Evolutionary conservation across 2,329 filamentous ascomycete genomes (phyloP), one percentile per base, ranked within the genome.

Genomic region (Nigrospora osmanthi): DNA sequence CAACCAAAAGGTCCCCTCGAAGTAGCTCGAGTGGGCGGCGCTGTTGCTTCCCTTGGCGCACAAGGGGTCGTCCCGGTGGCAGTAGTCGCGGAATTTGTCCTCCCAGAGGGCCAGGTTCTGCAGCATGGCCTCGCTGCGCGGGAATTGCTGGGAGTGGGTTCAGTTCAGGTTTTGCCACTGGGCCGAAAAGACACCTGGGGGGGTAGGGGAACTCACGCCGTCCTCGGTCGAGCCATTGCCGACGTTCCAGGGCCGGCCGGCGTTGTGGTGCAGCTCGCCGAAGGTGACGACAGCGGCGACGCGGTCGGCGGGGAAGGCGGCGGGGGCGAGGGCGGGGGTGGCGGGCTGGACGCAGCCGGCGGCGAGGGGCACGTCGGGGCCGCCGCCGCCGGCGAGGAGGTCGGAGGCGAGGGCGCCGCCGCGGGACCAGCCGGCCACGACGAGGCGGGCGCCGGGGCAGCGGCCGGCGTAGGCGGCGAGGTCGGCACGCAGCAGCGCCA

Each of bases 181-280:
- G 23, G 11, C 23, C 15, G 13, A n/a, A 19, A 23, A 34, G 39
- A 13, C 13, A n/a, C n/a, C n/a, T n/a, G n/a, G n/a, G n/a, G n/a
- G n/a, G n/a, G n/a, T n/a, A 7, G 23, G 23, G 23, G 7, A 10
- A 42, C 32, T 19, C 9, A 42, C 40, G 14, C 40, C 40, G 32
- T 42, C 14, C 16, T 31, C 40, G 11, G 40, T 32, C 11, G 40
- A 42, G 12, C 40, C 40, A 13, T 35, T 42, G 12, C 40, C 40
- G 7, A 42, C 33, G 14, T 42, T 42, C 40, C 40, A 42, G 7
- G 33, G 16, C 40, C 15, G 17, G 19, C 12, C 40, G 12, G 32
- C 32, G 14, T 42, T 42, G 14, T 42, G 40, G 40, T 42, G 40
- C 32, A 42, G 40, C 40, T 35, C 40, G 40, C 40, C 40, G 35